Evolutionary conservation across 108 stramenopile species (phyloP), one percentile per base, ranked within the genome.

Genomic region (Pinguiococcus pyrenoidosus): DNA sequence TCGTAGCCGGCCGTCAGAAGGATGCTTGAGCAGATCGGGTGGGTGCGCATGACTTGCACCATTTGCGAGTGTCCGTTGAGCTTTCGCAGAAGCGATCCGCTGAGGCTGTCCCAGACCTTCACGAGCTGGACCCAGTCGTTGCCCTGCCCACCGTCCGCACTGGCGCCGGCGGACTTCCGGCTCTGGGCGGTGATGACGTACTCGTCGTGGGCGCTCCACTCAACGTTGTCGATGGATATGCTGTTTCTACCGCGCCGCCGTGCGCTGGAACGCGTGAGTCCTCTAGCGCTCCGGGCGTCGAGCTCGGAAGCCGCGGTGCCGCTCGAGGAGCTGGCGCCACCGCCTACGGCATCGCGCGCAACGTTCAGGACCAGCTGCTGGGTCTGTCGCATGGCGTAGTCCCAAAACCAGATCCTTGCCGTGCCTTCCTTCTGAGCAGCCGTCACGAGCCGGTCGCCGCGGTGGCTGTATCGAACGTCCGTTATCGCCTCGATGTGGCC

Each of bases 121-220:
- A 28, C 20, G 2, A 2, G 22, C 7, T 21, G n/a, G 6, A 28
- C 13, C 32, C 24, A 33, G 0, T 29, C 40, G 1, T 18, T 9
- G 10, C 17, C 14, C 13, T 10, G 5, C 0, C 14, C 13, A 16
- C n/a, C 6, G 38, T 10, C 9, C 8, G n/a, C n/a, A n/a, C n/a
- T n/a, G n/a, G 13, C 38, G 6, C 18, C 33, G 13, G 24, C 14
- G 17, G 30, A n/a, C 43, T 24, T 43, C 13, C 21, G 14, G 28
- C 55, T 56, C 18, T 67, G 60, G 14, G 54, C 56, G 22, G 62
- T 63, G 4, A 67, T 37, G 24, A 67, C 28, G 13, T 37, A 22
- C 26, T 30, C 45, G 30, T 67, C 66, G 49, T 67, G 56, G 26
- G 53, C 54, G 9, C 54, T 63, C 66, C 66, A 67, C 23, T 23